Percentiles rank a stretch among this genome's conserved stretches.
phyloP scores from a whole-genome alignment of 257 asterid species.

The Eustoma russellianum region DNA sequence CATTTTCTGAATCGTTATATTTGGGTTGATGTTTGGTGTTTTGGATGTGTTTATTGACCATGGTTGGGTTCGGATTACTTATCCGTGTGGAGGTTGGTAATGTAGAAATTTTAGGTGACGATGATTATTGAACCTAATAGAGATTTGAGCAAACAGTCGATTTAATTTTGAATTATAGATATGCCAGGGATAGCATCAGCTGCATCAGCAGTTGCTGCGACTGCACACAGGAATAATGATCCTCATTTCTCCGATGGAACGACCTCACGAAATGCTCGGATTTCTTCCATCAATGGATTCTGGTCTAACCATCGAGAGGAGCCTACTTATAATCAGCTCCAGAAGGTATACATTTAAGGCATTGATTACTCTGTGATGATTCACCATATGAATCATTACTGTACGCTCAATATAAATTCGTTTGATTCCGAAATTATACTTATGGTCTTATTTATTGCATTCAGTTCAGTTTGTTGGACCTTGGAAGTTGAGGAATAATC shows the following conservation, averaged over 20 bases:
- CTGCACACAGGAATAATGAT: slow-evolving; percentile 29
- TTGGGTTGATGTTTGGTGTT: slow-evolving; percentile 4
- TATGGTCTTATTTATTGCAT: not conserved
- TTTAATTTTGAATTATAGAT: slow-evolving; percentile 18
- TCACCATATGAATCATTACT: not conserved
- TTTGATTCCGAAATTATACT: not conserved
- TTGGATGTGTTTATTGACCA: not conserved
- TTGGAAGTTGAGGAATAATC: not conserved
- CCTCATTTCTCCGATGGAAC: slow-evolving; percentile 29
- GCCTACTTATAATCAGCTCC: slow-evolving; percentile 64
- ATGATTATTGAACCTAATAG: slow-evolving; percentile 36
- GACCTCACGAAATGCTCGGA: slow-evolving; percentile 23
- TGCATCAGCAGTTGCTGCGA: not conserved
- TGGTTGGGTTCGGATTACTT: slow-evolving; percentile 15
- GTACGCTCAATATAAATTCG: not conserved
- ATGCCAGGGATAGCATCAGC: slow-evolving; percentile 70
- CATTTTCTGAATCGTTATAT: not conserved
- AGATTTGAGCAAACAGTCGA: slow-evolving; percentile 15
- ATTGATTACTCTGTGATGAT: not conserved
- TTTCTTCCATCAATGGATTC: slow-evolving; percentile 50
- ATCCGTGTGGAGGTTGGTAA: slow-evolving; percentile 22
- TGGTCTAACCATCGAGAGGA: slow-evolving; percentile 74
- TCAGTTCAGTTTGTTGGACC: slow-evolving; percentile 1
- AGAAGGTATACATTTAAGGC: slow-evolving; percentile 49
- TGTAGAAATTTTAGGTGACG: slow-evolving; percentile 6